Base-by-base conservation (phyloP, 805 yeast species). In the Wickerhamiella azymoides region DNA sequence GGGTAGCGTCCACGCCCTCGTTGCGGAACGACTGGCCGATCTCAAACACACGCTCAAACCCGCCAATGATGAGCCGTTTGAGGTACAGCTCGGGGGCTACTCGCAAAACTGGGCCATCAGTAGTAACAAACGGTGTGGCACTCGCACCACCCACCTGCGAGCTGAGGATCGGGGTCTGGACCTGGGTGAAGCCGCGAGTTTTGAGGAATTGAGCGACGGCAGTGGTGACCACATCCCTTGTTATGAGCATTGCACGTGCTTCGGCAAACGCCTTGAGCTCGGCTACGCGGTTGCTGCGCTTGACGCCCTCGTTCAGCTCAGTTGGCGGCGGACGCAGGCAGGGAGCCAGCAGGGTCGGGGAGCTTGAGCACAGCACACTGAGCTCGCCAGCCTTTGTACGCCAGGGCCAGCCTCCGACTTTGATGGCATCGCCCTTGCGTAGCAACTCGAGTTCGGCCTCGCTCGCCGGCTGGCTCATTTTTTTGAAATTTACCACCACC, bases 71-170 rank as follows among this genome's bases (percentile, higher is more conserved):
- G 43, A 92, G 63, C 52, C 82, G 73, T 58, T 92, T 92, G 46
- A 92, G 70, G 96, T 96, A 92, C 33, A 92, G 64, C 57, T 89
- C 98, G 0, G 98, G 98, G 0, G 98, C 96, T 2, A 92, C 89
- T 37, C 98, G 66, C 39, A 92, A 61, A 46, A 74, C 79, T 8
- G 85, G 62, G 2, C 47, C 49, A 55, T 47, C 69, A 45, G 61
- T 58, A 0, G 96, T 85, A 1, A 56, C 57, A 54, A 92, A 92
- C 0, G 97, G 95, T n/a, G 73, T 72, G 0, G 98, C 97, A 54
- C 79, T 77, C 5, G 99, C 98, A 2, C 98, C 98, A 14, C 85
- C 83, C 0, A 86, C 75, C 28, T 68, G 65, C 6, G 66, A 55
- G 0, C 85, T 74, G 10, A 92, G 62, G 1, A 86, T 73, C 0